Conservation (phyloP, 352 stramenopile species). For the Phytopythium sindhum region DNA sequence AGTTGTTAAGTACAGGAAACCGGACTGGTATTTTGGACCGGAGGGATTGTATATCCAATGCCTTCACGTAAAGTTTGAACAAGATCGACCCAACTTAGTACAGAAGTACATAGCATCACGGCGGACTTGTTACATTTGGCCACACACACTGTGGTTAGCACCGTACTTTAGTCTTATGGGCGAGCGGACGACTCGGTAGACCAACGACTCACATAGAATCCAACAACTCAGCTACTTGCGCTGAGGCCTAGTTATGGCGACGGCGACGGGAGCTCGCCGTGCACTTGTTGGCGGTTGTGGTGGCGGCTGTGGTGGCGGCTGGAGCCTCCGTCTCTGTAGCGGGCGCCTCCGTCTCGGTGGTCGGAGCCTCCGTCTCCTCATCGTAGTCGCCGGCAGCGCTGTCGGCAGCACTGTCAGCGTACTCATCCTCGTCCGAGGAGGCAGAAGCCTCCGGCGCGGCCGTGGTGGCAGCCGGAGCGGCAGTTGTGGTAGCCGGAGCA, state of each 20-base stretch:
- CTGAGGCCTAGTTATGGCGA: not conserved
- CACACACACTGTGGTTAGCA: not conserved
- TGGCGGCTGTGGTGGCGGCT: not conserved
- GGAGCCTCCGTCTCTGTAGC: not conserved
- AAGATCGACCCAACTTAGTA: not conserved
- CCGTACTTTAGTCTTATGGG: not conserved
- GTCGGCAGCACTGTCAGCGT: not conserved
- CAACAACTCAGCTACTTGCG: not conserved
- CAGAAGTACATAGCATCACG: no score
- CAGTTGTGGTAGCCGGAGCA: not conserved
- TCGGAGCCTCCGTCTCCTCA: not conserved
- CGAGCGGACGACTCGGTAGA: not conserved
- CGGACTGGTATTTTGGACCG: no score
- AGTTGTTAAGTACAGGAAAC: no score
- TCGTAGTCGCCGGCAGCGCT: not conserved
- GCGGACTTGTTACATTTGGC: not conserved
- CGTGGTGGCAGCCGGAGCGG: not conserved
- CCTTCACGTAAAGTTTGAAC: not conserved
- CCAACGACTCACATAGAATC: not conserved
- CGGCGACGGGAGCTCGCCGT: not conserved
- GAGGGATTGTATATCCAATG: not conserved
- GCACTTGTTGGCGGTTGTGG: not conserved
- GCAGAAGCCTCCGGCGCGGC: not conserved
- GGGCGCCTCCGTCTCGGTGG: not conserved
- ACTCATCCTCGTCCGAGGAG: not conserved